These are phyloP conservation scores for Senna tora DNA, from an alignment of 306 rosid genomes.

Conservation along the genomic window DNA sequence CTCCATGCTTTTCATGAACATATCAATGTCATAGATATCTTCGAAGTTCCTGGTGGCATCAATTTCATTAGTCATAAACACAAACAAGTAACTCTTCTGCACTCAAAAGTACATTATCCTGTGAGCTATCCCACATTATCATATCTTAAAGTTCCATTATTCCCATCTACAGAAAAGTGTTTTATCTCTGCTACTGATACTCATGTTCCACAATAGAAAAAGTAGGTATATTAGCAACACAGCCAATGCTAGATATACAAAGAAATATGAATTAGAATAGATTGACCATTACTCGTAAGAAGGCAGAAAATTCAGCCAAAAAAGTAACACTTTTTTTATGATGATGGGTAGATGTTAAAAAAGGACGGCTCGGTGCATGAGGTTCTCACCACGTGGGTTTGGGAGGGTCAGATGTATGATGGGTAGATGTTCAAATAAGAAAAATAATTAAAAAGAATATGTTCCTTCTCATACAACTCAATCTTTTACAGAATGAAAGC, in stretches of 20 bases:
- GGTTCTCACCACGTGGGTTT: no score
- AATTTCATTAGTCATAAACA: conserved; percentile 21
- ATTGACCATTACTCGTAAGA: background rate
- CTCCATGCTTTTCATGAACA: conserved; percentile 73
- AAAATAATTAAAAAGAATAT: background rate
- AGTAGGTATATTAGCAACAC: background rate
- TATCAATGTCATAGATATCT: conserved; percentile 78
- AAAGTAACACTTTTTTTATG: background rate
- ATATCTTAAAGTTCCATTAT: background rate
- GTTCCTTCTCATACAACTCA: background rate
- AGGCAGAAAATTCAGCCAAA: background rate
- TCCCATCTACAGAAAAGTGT: conserved; percentile 25
- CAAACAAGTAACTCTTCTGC: background rate
- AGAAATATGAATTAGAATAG: background rate
- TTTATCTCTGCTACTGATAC: background rate
- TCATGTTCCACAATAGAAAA: background rate
- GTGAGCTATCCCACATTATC: conserved; percentile 7
- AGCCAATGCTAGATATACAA: conserved; percentile 7
- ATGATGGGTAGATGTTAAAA: background rate
- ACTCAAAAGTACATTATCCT: conserved; percentile 9
- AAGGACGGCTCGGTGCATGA: no score
- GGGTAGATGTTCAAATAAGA: conserved; percentile 2
- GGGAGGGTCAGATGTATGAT: no score
- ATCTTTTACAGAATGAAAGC: background rate
- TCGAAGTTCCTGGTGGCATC: conserved; percentile 72